A percentile compares a stretch with the other conserved stretches of the same genome.
phyloP scores from a whole-genome alignment of 176 grass and related monocot species.

The Pontederia paniculata region DNA sequence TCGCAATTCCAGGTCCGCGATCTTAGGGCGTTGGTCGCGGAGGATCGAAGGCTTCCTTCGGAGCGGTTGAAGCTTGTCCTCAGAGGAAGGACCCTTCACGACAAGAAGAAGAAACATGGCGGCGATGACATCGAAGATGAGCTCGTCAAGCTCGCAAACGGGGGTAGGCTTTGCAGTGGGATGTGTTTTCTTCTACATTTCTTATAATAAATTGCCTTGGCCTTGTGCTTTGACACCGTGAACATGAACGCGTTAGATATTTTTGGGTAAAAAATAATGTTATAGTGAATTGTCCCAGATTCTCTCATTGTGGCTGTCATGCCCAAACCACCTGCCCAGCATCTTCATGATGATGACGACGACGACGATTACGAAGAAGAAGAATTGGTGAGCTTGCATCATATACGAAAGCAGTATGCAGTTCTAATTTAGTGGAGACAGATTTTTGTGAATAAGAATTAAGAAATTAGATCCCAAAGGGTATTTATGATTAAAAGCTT shows the following conservation, averaged over 20 bases:
- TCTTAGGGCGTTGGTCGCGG: constrained; percentile 41
- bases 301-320: constrained; percentile 32
- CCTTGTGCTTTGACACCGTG: too few relatives aligned
- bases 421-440: too few relatives aligned
- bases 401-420: too few relatives aligned
- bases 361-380: constrained; percentile 34
- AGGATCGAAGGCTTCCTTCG: constrained; percentile 31
- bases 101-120: constrained; percentile 19
- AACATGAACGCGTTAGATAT: too few relatives aligned
- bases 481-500: too few relatives aligned
- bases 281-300: constrained; percentile 15
- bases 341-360: constrained; percentile 22
- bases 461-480: too few relatives aligned
- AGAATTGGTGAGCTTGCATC: constrained; percentile 17
- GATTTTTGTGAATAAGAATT: too few relatives aligned
- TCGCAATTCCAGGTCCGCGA: constrained; percentile 34
- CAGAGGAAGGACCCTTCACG: constrained; percentile 41
- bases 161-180: constrained; percentile 16
- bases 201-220: too few relatives aligned
- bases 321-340: constrained; percentile 25
- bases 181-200: background rate
- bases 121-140: constrained; percentile 27
- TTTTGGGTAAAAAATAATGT: too few relatives aligned
- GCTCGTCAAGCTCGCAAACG: constrained; percentile 27
- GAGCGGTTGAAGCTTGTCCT: constrained; percentile 63